Percentiles rank a stretch among this genome's conserved stretches.
Conservation (phyloP, 495 filamentous ascomycete genomes). For the Aspergillus cristatus region DNA sequence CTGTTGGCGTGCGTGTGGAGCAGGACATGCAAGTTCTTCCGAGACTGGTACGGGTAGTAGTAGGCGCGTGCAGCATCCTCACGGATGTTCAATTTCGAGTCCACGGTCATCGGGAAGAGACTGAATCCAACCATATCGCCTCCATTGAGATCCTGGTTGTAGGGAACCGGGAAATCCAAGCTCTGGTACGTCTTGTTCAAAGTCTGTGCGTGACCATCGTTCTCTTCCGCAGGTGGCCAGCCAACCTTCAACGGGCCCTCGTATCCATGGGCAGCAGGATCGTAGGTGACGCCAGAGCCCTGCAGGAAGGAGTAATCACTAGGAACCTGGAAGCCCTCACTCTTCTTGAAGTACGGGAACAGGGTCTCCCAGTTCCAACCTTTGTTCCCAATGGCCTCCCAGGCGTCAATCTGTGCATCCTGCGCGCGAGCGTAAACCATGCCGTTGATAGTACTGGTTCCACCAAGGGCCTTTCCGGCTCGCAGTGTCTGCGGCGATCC, state of each 20-base stretch:
- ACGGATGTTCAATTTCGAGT: slow-evolving; percentile 14
- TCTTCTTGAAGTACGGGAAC: slow-evolving; percentile 21
- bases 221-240: background rate
- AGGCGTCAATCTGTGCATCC: slow-evolving; percentile 15
- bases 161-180: slow-evolving; percentile 6
- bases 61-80: slow-evolving; percentile 18
- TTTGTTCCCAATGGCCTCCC: slow-evolving; percentile 19
- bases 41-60: slow-evolving; percentile 15
- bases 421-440: slow-evolving; percentile 13
- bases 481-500: slow-evolving; percentile 5
- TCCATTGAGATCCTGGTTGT: slow-evolving; percentile 14
- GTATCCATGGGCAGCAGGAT: background rate
- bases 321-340: slow-evolving; percentile 13
- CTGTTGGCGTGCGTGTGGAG: slow-evolving; percentile 14
- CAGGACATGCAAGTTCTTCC: slow-evolving; percentile 16
- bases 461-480: slow-evolving; percentile 1
- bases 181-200: slow-evolving; percentile 16
- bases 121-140: slow-evolving; percentile 16
- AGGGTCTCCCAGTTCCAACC: slow-evolving; percentile 27
- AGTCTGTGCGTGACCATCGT: background rate
- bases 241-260: background rate
- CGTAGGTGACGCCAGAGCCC: slow-evolving; percentile 2
- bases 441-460: background rate
- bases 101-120: slow-evolving; percentile 14
- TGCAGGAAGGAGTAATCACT: slow-evolving; percentile 9